Evolutionary conservation across 352 stramenopile genomes (phyloP).

Genomic region (Globisporangium splendens): DNA sequence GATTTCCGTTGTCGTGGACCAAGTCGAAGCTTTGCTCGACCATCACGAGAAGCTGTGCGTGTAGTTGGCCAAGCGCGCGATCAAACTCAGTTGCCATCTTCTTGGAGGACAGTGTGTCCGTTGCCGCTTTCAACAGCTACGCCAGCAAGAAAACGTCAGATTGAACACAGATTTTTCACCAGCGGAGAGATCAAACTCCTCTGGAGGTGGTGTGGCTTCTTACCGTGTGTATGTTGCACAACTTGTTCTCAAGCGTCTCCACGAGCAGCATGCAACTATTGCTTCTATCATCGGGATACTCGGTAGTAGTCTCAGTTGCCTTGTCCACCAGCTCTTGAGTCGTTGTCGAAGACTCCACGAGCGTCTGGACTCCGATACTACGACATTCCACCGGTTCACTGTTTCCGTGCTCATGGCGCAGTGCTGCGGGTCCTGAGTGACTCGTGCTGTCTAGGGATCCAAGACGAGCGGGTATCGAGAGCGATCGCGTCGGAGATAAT

Average conservation of each 20-base stretch:
- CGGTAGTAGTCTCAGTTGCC: neutral
- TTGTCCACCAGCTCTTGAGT: neutral
- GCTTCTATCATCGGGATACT: neutral
- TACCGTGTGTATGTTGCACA: slow-evolving; percentile 2
- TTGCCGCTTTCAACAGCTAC: slow-evolving; percentile 32
- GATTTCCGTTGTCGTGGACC: neutral
- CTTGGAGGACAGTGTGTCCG: slow-evolving; percentile 14
- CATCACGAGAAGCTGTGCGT: slow-evolving; percentile 32
- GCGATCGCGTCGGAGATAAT: slow-evolving; percentile 3
- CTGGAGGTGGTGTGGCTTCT: neutral
- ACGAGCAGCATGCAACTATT: neutral
- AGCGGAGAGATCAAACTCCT: neutral
- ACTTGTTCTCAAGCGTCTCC: neutral
- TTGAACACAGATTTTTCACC: neutral
- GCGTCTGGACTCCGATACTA: no score
- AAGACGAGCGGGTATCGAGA: neutral
- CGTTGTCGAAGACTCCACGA: neutral
- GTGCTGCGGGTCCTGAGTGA: no score
- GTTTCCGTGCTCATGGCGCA: no score
- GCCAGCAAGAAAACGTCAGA: neutral
- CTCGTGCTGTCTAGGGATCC: neutral
- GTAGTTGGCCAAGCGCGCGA: slow-evolving; percentile 28
- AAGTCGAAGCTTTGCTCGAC: slow-evolving; percentile 16
- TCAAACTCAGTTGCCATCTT: slow-evolving; percentile 27
- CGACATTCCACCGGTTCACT: no score